Evolutionary conservation across 805 yeast genomes (phyloP).

Genomic region (Wickerhamiella kurtzmanii): DNA sequence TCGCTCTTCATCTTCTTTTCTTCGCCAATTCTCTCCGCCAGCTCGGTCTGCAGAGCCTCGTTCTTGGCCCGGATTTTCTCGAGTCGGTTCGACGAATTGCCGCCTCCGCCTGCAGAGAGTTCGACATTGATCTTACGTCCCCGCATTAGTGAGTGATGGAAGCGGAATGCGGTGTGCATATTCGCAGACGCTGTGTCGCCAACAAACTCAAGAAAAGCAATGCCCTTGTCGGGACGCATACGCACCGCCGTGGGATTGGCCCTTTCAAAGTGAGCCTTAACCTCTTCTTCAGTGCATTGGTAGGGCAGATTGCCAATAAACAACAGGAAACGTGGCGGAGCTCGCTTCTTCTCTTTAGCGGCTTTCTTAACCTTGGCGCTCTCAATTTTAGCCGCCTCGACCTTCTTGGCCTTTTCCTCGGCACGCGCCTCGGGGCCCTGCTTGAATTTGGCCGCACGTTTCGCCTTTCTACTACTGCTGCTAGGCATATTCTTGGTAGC

Average conservation of each 20-base stretch:
- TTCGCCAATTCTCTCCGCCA: slow-evolving; percentile 40
- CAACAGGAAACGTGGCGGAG: slow-evolving; percentile 61
- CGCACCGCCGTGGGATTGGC: slow-evolving; percentile 60
- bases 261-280: slow-evolving; percentile 59
- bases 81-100: slow-evolving; percentile 49
- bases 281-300: slow-evolving; percentile 45
- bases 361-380: slow-evolving; percentile 18
- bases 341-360: slow-evolving; percentile 52
- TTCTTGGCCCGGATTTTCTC: slow-evolving; percentile 70
- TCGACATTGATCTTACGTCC: slow-evolving; percentile 84
- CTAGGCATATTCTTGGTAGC: slow-evolving; percentile 16
- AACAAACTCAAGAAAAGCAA: slow-evolving; percentile 79
- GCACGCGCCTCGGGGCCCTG: slow-evolving; percentile 16
- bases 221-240: slow-evolving; percentile 59
- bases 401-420: slow-evolving; percentile 20
- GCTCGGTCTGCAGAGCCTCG: slow-evolving; percentile 56
- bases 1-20: slow-evolving; percentile 22
- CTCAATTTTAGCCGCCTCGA: slow-evolving; percentile 24
- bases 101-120: slow-evolving; percentile 96
- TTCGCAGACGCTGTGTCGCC: slow-evolving; percentile 56
- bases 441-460: slow-evolving; percentile 16
- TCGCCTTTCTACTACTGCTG: slow-evolving; percentile 27
- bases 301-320: slow-evolving; percentile 88
- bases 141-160: slow-evolving; percentile 63
- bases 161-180: slow-evolving; percentile 71